Evolutionary conservation across 352 stramenopile species (phyloP).

Genomic region (Thalassiosira livingstoniorum): DNA sequence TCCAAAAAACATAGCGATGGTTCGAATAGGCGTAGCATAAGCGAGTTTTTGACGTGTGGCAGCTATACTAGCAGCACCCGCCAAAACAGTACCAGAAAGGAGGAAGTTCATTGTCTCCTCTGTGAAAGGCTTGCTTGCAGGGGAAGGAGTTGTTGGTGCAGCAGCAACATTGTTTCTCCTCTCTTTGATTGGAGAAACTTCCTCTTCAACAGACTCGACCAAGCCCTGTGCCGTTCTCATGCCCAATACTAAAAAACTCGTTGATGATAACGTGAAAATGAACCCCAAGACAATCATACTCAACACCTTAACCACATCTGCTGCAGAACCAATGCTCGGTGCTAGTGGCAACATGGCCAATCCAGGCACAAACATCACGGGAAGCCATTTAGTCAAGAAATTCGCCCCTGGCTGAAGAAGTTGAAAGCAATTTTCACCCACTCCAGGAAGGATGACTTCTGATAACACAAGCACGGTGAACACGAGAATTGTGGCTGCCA

Average conservation of each 20-base stretch:
- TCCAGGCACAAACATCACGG: conserved; percentile 77
- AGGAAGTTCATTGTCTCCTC: conserved; percentile 60
- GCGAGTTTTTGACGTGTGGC: conserved; percentile 35
- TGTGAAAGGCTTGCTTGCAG: conserved; percentile 64
- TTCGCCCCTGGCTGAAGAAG: conserved; percentile 67
- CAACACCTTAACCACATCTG: conserved; percentile 76
- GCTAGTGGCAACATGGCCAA: conserved; percentile 85
- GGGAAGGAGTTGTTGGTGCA: conserved; percentile 8
- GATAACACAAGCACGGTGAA: conserved; percentile 62
- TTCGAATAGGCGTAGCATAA: conserved; percentile 67
- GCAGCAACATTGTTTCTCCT: conserved; percentile 17
- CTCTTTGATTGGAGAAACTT: not conserved
- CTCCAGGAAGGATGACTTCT: conserved; percentile 53
- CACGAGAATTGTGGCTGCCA: conserved; percentile 72
- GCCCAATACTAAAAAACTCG: conserved; percentile 67
- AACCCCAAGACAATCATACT: conserved; percentile 71
- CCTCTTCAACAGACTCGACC: conserved; percentile 18
- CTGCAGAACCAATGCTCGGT: conserved; percentile 63
- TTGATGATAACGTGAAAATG: conserved; percentile 65
- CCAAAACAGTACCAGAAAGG: conserved; percentile 51
- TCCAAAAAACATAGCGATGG: conserved; percentile 74
- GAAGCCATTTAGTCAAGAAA: conserved; percentile 84
- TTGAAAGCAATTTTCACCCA: conserved; percentile 63
- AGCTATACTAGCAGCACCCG: conserved; percentile 57
- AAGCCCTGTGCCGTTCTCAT: conserved; percentile 61